Percentiles rank a stretch among this genome's conserved stretches.
phyloP scores from a whole-genome alignment of 805 yeast genomes.

The Hanseniaspora vineae region DNA sequence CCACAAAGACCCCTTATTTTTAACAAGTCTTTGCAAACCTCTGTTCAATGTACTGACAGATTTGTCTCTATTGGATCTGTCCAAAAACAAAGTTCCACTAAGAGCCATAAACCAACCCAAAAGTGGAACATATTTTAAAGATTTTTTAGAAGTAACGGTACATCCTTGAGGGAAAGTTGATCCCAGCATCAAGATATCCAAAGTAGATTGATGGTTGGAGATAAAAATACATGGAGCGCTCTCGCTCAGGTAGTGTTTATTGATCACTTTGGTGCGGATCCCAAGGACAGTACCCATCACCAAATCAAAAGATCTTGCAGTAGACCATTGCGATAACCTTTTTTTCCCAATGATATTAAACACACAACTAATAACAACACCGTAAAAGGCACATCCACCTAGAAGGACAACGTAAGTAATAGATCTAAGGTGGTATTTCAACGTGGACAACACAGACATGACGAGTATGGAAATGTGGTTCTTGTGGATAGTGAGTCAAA shows the following conservation, averaged over 20 bases:
- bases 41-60: constrained; percentile 62
- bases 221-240: constrained; percentile 65
- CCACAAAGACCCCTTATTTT: constrained; percentile 60
- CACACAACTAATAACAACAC: constrained; percentile 60
- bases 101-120: constrained; percentile 95
- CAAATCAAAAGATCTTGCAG: constrained; percentile 70
- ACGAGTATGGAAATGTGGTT: no score
- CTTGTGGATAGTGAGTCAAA: no score
- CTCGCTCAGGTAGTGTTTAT: constrained; percentile 41
- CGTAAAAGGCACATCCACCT: constrained; percentile 54
- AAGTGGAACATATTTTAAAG: constrained; percentile 73
- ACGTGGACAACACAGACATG: no score
- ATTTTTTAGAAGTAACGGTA: constrained; percentile 84
- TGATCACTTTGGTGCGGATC: constrained; percentile 52
- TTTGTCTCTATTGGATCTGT: constrained; percentile 62
- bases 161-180: constrained; percentile 76
- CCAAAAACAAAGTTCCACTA: constrained; percentile 84
- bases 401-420: constrained; percentile 40
- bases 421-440: constrained; percentile 45
- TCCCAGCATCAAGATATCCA: constrained; percentile 76
- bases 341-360: constrained; percentile 60
- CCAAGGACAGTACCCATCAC: constrained; percentile 52
- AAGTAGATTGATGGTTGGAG: constrained; percentile 82
- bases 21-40: constrained; percentile 53
- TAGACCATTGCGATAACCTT: constrained; percentile 75